Evolutionary conservation across 75 land plant genomes (phyloP).

Genomic region (Sequoia sempervirens): DNA sequence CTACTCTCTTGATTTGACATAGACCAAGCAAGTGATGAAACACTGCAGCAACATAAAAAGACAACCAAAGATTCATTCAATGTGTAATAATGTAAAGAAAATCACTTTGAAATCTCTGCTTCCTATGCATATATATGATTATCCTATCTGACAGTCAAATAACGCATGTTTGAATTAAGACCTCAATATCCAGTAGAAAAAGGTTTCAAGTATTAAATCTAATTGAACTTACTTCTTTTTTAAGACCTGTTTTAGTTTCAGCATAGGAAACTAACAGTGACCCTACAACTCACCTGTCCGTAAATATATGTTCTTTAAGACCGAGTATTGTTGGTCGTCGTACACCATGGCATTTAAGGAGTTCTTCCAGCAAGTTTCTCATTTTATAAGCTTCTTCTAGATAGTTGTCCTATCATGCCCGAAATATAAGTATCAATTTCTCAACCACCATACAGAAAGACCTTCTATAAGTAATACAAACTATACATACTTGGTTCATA

Average conservation of each 20-base stretch:
- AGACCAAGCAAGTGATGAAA: slow-evolving; percentile 97
- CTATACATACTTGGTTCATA: no score
- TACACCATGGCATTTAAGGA: slow-evolving; percentile 35
- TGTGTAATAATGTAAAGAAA: neutral
- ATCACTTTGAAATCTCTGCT: neutral
- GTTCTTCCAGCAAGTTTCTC: slow-evolving; percentile 84
- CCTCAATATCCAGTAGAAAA: no score
- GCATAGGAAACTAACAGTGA: neutral
- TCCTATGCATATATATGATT: neutral
- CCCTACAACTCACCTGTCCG: no score
- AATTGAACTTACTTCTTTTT: neutral
- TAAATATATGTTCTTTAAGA: slow-evolving; percentile 69
- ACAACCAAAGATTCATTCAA: neutral
- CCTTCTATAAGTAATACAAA: neutral
- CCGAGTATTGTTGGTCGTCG: slow-evolving; percentile 82
- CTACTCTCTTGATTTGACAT: slow-evolving; percentile 99
- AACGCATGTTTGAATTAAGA: neutral
- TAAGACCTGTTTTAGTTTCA: neutral
- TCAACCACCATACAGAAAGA: neutral
- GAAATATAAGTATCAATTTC: slow-evolving; percentile 2
- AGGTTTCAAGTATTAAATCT: neutral
- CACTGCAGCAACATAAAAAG: slow-evolving; percentile 49
- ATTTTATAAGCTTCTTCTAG: slow-evolving; percentile 94
- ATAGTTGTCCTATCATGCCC: slow-evolving; percentile 70
- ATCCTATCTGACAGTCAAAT: neutral